Percentiles rank a stretch among this genome's conserved stretches.
phyloP scores from a whole-genome alignment of 768 basidiomycete genomes.

The Lactifluus hygrophoroides region DNA sequence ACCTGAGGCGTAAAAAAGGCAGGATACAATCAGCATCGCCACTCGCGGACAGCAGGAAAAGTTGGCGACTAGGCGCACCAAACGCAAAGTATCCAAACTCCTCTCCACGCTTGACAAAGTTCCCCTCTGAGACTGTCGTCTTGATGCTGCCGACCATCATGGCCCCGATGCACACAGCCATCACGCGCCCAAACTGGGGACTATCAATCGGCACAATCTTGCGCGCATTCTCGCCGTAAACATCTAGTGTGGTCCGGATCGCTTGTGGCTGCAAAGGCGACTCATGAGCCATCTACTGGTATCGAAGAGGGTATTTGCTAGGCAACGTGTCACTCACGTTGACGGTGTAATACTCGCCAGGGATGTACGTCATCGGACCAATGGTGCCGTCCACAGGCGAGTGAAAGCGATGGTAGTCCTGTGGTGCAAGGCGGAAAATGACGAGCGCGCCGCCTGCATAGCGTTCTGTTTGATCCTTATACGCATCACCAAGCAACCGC shows the following conservation, averaged over 20 bases:
- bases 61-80: slow-evolving; percentile 40
- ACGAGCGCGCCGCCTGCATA: slow-evolving; percentile 77
- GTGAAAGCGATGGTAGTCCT: slow-evolving; percentile 95
- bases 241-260: slow-evolving; percentile 80
- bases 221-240: slow-evolving; percentile 90
- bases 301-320: not conserved
- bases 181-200: slow-evolving; percentile 82
- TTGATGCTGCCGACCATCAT: slow-evolving; percentile 94
- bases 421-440: slow-evolving; percentile 88
- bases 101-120: slow-evolving; percentile 71
- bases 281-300: not conserved
- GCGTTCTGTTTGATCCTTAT: slow-evolving; percentile 57
- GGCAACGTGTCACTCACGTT: slow-evolving; percentile 48
- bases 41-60: not conserved
- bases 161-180: slow-evolving; percentile 86
- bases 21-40: not conserved
- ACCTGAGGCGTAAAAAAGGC: slow-evolving; percentile 35
- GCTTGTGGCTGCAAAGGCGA: slow-evolving; percentile 65
- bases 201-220: slow-evolving; percentile 91
- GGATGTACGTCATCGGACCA: slow-evolving; percentile 72
- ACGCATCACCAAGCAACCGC: slow-evolving; percentile 70
- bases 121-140: slow-evolving; percentile 80
- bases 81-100: slow-evolving; percentile 96
- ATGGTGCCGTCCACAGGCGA: slow-evolving; percentile 78
- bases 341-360: slow-evolving; percentile 95